These are phyloP conservation scores for Scortechinia acanthostroma DNA, from an alignment of 2,329 filamentous ascomycete genomes.

Conservation along the genomic window DNA sequence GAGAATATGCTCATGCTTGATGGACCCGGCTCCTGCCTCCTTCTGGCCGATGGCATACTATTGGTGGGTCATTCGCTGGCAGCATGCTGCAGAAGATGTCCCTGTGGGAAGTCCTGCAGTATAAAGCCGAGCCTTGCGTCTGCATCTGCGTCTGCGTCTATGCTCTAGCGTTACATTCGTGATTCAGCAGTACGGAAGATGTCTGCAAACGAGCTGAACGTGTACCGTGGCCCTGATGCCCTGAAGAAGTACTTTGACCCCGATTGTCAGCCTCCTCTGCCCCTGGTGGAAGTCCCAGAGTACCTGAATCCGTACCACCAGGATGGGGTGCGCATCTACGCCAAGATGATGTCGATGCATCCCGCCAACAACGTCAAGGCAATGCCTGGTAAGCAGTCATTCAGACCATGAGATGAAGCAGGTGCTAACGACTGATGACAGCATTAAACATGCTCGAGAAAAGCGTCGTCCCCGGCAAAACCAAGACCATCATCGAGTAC, in stretches of 20 bases:
- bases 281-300: constrained; percentile 52
- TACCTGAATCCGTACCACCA: constrained; percentile 45
- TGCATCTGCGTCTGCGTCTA: no score
- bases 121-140: no score
- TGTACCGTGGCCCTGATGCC: constrained; percentile 48
- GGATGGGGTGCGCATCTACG: constrained; percentile 55
- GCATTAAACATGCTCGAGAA: constrained; percentile 40
- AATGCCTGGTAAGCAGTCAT: constrained; percentile 37
- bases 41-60: no score
- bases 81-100: no score
- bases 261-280: constrained; percentile 45
- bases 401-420: constrained; percentile 7
- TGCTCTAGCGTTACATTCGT: no score
- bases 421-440: constrained; percentile 11
- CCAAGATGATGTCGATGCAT: constrained; percentile 60
- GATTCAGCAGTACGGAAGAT: no score
- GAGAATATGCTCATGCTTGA: no score
- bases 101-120: no score
- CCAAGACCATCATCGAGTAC: constrained; percentile 46
- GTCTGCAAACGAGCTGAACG: constrained; percentile 31
- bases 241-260: constrained; percentile 52
- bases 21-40: no score
- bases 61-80: no score
- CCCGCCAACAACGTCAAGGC: constrained; percentile 60
- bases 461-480: constrained; percentile 29